A percentile compares a stretch with the other conserved stretches of the same genome.
Evolutionary conservation across 2,329 filamentous ascomycete genomes (phyloP).

Genomic region (Phialophora chinensis): DNA sequence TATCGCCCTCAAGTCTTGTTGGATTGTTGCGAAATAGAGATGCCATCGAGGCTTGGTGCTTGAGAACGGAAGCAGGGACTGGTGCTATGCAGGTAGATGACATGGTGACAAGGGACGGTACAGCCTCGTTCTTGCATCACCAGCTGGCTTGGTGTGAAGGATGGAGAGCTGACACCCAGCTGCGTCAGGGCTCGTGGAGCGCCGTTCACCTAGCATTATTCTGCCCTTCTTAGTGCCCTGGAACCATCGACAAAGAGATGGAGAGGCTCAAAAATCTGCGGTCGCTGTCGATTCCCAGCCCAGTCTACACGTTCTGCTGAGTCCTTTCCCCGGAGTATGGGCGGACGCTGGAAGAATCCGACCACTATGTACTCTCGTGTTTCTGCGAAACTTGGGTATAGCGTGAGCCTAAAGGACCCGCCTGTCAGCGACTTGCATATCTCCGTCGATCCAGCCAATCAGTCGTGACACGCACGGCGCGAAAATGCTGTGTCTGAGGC

Average conservation of each 20-base stretch:
- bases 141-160: neutral
- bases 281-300: neutral
- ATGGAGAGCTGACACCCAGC: neutral
- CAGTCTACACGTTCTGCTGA: neutral
- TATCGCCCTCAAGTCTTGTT: neutral
- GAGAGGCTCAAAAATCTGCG: neutral
- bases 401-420: neutral
- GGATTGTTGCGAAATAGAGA: neutral
- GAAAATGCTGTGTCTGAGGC: neutral
- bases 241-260: neutral
- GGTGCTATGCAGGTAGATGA: slow-evolving; percentile 9
- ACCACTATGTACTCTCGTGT: neutral
- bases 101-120: neutral
- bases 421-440: slow-evolving; percentile 15
- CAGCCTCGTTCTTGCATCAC: slow-evolving; percentile 5
- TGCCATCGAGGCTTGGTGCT: neutral
- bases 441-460: neutral
- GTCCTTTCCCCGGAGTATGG: neutral
- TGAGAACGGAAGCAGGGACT: neutral
- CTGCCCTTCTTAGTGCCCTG: neutral
- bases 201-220: neutral
- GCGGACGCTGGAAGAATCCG: neutral
- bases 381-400: neutral
- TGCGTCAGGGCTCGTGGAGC: neutral
- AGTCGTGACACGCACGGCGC: neutral